These are phyloP conservation scores for Besnoitia besnoiti DNA, from an alignment of 169 alveolate genomes.

Conservation along the genomic window DNA sequence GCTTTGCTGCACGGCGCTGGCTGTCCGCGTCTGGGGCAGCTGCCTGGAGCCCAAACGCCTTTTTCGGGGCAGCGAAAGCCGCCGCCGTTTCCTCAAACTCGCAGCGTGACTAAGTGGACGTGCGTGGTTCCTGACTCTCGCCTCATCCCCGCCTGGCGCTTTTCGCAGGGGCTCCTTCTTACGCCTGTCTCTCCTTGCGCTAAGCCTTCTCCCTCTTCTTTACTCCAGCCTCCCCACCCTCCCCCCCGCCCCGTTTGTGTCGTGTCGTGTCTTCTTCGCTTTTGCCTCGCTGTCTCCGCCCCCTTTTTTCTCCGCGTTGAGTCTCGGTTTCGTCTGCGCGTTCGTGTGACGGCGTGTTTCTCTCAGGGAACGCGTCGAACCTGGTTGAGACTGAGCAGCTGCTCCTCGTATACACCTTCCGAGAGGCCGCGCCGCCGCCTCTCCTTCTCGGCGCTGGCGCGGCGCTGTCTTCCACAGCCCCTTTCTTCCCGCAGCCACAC, in stretches of 20 bases:
- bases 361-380: constrained; percentile 77
- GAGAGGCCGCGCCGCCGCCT: constrained; percentile 21
- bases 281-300: neutral
- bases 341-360: neutral
- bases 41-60: no score
- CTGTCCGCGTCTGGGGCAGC: no score
- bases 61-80: no score
- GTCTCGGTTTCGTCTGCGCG: neutral
- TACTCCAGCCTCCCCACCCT: no score
- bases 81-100: no score
- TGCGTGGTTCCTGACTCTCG: no score
- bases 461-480: neutral
- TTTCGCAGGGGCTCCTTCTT: neutral
- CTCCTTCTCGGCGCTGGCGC: constrained; percentile 39
- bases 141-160: neutral
- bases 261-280: neutral
- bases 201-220: neutral
- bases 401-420: constrained; percentile 39
- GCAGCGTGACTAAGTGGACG: no score
- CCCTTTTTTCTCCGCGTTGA: no score
- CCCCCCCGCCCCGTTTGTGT: neutral
- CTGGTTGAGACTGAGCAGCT: constrained; percentile 92
- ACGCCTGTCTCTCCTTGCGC: neutral
- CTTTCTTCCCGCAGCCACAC: neutral
- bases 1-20: no score